Evolutionary conservation across 2,329 filamentous ascomycete genomes (phyloP).

Genomic region (Ceratocystis destructans): DNA sequence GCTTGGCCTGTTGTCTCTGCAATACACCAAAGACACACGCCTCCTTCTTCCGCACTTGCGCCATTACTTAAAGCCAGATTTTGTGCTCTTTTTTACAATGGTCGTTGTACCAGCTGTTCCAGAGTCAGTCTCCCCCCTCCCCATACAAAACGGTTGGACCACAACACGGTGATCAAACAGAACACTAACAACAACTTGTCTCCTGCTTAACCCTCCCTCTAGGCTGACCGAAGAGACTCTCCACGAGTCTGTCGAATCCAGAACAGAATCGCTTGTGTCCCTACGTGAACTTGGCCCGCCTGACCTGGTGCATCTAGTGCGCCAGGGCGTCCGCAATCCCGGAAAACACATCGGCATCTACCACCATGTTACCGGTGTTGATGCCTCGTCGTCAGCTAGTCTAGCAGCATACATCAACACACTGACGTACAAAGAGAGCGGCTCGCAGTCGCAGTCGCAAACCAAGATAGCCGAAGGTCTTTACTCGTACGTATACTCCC

Average conservation of each 20-base stretch:
- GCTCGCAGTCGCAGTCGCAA: constrained; percentile 45
- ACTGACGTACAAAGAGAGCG: constrained; percentile 67
- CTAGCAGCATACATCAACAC: constrained; percentile 97
- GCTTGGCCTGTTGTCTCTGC: neutral
- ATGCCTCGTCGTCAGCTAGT: constrained; percentile 94
- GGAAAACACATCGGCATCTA: constrained; percentile 71
- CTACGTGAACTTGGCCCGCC: constrained; percentile 90
- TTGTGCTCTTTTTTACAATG: constrained; percentile 37
- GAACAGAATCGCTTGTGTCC: constrained; percentile 73
- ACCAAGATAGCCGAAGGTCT: constrained; percentile 87
- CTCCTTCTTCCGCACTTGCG: neutral
- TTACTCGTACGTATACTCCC: constrained; percentile 59
- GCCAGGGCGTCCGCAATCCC: constrained; percentile 47
- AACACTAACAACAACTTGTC: constrained; percentile 19
- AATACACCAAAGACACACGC: neutral
- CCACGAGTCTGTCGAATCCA: constrained; percentile 80
- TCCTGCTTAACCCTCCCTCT: neutral
- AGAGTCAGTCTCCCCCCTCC: constrained; percentile 38
- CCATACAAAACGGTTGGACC: neutral
- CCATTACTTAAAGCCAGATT: constrained; percentile 2
- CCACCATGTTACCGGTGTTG: constrained; percentile 93
- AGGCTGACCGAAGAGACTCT: constrained; percentile 91
- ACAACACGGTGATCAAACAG: neutral
- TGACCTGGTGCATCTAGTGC: constrained; percentile 88
- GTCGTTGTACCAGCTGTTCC: constrained; percentile 62